phyloP scores from a whole-genome alignment of 1,139 yeast species.

The Debaryomycetaceae sp. region DNA sequence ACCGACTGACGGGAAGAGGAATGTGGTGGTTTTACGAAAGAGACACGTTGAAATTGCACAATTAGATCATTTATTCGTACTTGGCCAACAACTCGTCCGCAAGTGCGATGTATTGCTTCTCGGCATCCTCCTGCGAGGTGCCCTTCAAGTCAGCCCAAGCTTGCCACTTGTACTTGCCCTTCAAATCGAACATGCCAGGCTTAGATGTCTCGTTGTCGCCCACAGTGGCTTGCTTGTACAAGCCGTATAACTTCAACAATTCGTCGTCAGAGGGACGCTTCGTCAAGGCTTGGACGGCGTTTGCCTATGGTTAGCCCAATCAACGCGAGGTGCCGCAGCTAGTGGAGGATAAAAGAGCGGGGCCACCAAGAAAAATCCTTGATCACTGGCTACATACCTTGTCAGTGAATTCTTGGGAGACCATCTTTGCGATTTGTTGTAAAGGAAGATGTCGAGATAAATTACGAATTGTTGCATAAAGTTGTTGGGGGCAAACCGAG shows the following conservation, averaged over 20 bases:
- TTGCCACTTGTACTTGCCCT: conserved; percentile 97
- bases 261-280: conserved; percentile 84
- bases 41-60: no score
- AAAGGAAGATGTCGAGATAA: no score
- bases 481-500: no score
- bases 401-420: conserved; percentile 50
- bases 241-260: conserved; percentile 76
- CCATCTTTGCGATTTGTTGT: conserved; percentile 29
- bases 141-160: conserved; percentile 92
- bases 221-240: conserved; percentile 93
- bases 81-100: conserved; percentile 64
- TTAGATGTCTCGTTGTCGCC: conserved; percentile 87
- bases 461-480: no score
- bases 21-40: no score
- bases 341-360: background rate
- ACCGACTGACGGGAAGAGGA: no score
- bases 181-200: conserved; percentile 86
- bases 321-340: conserved; percentile 1
- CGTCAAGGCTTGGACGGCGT: conserved; percentile 69
- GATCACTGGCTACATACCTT: conserved; percentile 34
- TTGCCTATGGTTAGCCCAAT: conserved; percentile 50
- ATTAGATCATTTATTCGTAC: conserved; percentile 31
- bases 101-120: conserved; percentile 70
- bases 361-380: background rate
- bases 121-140: conserved; percentile 85